phyloP scores from a whole-genome alignment of 306 rosid species.

The Quercus mongolica region DNA sequence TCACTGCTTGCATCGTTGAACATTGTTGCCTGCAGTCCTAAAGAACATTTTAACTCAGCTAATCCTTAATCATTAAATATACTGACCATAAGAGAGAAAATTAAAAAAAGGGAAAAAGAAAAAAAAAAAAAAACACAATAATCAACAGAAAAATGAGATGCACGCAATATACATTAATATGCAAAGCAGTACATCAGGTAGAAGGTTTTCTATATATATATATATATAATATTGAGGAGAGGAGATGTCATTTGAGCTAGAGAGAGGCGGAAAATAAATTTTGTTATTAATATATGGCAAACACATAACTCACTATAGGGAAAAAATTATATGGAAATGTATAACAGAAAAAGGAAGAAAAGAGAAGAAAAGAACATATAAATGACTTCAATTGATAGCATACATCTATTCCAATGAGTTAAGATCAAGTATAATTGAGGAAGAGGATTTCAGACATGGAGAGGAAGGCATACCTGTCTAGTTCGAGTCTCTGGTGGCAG shows the following conservation, averaged over 20 bases:
- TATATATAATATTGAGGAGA: too few relatives aligned
- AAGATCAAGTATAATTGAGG: not conserved
- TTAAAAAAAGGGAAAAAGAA: too few relatives aligned
- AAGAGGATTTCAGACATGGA: constrained; percentile 13
- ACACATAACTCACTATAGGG: constrained; percentile 5
- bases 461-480: constrained; percentile 66
- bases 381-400: not conserved
- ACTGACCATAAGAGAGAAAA: constrained; percentile 6
- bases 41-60: constrained; percentile 36
- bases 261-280: constrained; percentile 9
- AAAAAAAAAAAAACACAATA: not conserved
- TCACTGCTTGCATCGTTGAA: constrained; percentile 83
- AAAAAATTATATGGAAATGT: constrained; percentile 2
- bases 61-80: constrained; percentile 20
- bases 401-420: not conserved
- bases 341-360: not conserved
- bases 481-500: constrained; percentile 98
- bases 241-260: too few relatives aligned
- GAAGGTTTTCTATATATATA: not conserved
- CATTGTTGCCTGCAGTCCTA: constrained; percentile 85
- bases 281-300: not conserved
- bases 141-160: constrained; percentile 11
- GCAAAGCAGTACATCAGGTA: constrained; percentile 12
- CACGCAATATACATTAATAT: not conserved
- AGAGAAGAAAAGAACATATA: not conserved